Conservation (phyloP, 75 land plant genomes). For the Pinus tabuliformis region DNA sequence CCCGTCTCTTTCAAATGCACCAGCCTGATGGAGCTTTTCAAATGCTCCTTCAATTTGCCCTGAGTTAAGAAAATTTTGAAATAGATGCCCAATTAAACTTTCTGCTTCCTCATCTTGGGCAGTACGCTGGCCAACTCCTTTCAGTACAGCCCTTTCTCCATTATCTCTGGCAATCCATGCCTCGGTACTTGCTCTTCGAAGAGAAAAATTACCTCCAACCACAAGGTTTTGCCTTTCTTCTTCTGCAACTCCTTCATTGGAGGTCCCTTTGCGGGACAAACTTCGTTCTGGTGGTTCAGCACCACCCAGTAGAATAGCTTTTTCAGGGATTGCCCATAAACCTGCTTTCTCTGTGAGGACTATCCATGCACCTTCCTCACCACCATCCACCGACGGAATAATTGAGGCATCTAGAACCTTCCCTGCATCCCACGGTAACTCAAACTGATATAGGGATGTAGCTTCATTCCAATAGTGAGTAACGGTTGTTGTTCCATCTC, state of each 20-base stretch:
- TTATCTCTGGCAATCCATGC: conserved; percentile 35
- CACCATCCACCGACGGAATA: conserved; percentile 64
- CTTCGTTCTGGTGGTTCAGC: conserved; percentile 83
- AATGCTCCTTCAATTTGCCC: conserved; percentile 60
- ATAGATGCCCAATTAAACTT: conserved; percentile 64
- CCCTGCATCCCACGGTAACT: conserved; percentile 92
- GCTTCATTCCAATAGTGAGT: conserved; percentile 53
- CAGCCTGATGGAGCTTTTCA: conserved; percentile 76
- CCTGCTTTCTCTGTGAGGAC: conserved; percentile 95
- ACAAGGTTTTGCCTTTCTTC: conserved; percentile 53
- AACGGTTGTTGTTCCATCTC: conserved; percentile 97
- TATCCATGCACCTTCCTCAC: conserved; percentile 90
- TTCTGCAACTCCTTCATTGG: conserved; percentile 46
- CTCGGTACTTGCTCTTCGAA: conserved; percentile 50
- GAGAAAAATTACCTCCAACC: conserved; percentile 29
- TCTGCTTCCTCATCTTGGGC: conserved; percentile 89
- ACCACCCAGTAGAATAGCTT: conserved; percentile 74
- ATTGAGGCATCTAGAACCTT: conserved; percentile 91
- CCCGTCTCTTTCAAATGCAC: conserved; percentile 89
- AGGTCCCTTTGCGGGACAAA: conserved; percentile 64
- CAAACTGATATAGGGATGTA: conserved; percentile 82
- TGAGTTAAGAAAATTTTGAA: conserved; percentile 71
- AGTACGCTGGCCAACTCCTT: conserved; percentile 28
- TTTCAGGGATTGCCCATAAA: conserved; percentile 93
- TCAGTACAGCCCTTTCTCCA: conserved; percentile 18